Percentiles rank a stretch among this genome's conserved stretches.
Conservation (phyloP, 352 stramenopile genomes). For the Elongisporangium prolatum region DNA sequence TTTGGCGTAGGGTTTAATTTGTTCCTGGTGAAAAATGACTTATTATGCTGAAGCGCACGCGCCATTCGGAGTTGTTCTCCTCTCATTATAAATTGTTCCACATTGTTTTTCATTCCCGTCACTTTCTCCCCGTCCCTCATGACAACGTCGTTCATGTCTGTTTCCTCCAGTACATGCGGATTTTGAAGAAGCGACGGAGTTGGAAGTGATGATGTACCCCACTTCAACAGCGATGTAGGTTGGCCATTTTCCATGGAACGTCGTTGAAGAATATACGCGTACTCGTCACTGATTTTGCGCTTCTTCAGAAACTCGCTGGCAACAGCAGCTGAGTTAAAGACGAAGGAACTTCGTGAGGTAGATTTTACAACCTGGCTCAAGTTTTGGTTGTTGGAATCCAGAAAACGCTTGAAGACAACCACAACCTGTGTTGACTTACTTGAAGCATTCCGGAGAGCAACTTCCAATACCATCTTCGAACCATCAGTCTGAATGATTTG, state of each 20-base stretch:
- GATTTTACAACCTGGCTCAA: conserved; percentile 17
- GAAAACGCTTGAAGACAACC: conserved; percentile 30
- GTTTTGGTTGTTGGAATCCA: conserved; percentile 16
- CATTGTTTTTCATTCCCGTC: conserved; percentile 9
- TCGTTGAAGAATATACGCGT: conserved; percentile 64
- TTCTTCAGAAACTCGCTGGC: conserved; percentile 48
- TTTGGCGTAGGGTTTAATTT: no score
- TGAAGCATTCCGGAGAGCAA: conserved; percentile 19
- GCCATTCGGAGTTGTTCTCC: no score
- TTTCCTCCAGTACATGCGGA: conserved; percentile 34
- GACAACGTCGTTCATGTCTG: conserved; percentile 41
- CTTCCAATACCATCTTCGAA: conserved; percentile 9
- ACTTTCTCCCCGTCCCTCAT: conserved; percentile 32
- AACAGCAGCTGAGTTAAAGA: no score
- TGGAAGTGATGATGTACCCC: conserved; percentile 33
- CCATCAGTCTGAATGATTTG: conserved; percentile 9
- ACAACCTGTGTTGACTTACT: conserved; percentile 21
- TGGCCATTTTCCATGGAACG: conserved; percentile 22
- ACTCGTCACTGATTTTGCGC: conserved; percentile 67
- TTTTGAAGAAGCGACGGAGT: conserved; percentile 52
- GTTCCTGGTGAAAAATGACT: no score
- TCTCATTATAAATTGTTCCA: no score
- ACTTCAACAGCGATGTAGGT: no score
- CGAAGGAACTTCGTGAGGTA: no score
- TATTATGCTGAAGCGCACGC: no score